Base-by-base conservation (phyloP, 805 yeast genomes). In the Scheffersomyces stipitis region DNA sequence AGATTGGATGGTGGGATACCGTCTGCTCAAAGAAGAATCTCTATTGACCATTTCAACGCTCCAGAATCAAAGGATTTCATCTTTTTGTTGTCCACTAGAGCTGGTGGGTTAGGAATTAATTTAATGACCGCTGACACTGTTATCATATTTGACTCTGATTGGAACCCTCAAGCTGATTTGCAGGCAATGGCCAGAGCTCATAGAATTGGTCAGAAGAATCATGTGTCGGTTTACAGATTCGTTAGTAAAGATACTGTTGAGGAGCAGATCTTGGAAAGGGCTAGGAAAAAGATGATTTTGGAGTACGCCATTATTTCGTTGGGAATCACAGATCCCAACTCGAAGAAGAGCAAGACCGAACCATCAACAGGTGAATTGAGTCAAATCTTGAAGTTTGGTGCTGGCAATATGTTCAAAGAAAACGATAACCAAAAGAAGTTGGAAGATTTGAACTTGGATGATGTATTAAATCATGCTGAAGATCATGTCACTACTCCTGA, bases 131-230 rank as follows among this genome's bases (percentile, higher is more conserved):
- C 99, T 3, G 99, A 93, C 57, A 93, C 99, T 5, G 99, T 93
- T 18, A 87, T 93, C 50, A 91, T 93, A 28, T 93, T 93, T 64
- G 99, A 93, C 64, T 87, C 96, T 4, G 99, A 93, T 67, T 93
- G 99, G 99, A 93, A 93, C 58, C 99, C 99, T 0, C 99, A 93
- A 62, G 99, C 99, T 0, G 99, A 93, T 73, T 71, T 93, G 53
- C 99, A 93, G 65, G 99, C 99, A 1, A 93, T 93, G 99, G 99
- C 99, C 0, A 81, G 99, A 65, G 99, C 99, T 3, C 99, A 93
- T 66, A 82, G 99, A 71, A 93, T 93, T 58, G 99, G 99, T n/a
- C 99, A 93, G 62, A 93, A 90, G 64, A 89, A 87, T 52, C 99
- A 93, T 64, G 99, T 93, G 26, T 87, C 88, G 81, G 98, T 93